Conservation (phyloP, 345 rosid species). For the Nasturtium officinale region DNA sequence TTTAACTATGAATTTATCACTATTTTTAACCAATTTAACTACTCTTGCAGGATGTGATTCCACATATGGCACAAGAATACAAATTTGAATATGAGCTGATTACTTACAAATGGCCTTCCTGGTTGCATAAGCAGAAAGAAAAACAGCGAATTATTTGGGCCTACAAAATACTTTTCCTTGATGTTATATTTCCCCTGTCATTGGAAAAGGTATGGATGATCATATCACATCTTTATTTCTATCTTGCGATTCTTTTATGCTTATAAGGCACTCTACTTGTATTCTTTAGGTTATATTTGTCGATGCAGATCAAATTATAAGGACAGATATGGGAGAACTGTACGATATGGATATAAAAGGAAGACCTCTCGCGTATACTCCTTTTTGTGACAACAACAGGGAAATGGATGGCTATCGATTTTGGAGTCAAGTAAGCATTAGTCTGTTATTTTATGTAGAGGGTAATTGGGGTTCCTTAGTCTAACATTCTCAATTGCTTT, state of each 20-base stretch:
- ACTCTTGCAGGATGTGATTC: constrained; percentile 84
- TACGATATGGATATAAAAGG: constrained; percentile 98
- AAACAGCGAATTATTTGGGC: constrained; percentile 99
- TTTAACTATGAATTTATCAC: constrained; percentile 8
- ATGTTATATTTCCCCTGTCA: constrained; percentile 94
- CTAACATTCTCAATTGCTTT: constrained; percentile 24
- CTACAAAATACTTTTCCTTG: constrained; percentile 94
- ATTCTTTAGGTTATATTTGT: constrained; percentile 86
- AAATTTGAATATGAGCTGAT: constrained; percentile 89
- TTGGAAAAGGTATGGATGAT: constrained; percentile 74
- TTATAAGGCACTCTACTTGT: constrained; percentile 24
- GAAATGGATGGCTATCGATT: constrained; percentile 99
- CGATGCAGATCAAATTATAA: constrained; percentile 95
- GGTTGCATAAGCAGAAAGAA: constrained; percentile 99
- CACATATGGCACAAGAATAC: constrained; percentile 91
- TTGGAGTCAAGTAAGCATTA: constrained; percentile 80
- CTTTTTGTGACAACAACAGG: constrained; percentile 94
- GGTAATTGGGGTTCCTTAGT: constrained; percentile 24
- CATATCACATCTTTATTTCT: constrained; percentile 17
- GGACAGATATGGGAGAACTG: constrained; percentile 97
- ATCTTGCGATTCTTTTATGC: constrained; percentile 9
- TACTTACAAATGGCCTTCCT: constrained; percentile 98
- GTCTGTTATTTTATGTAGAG: not conserved
- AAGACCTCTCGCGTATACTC: constrained; percentile 97
- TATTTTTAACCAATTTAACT: not conserved